A percentile compares a stretch with the other conserved stretches of the same genome.
Conservation (phyloP, 257 asterid species). For the Lantana camara region DNA sequence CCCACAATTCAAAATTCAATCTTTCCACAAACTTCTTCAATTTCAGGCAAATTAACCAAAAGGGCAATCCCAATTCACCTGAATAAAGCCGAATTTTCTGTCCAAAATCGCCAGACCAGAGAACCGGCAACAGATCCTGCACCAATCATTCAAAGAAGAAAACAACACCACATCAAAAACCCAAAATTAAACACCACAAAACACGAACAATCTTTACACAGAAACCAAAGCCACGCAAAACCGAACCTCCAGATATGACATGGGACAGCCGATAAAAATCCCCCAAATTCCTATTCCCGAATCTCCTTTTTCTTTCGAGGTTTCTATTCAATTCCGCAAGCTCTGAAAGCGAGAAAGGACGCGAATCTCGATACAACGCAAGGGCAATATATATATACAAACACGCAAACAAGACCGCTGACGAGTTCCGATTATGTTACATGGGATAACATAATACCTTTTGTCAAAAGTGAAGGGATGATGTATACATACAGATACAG, state of each 20-base stretch:
- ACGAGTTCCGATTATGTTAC: slow-evolving; percentile 25
- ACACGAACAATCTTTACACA: neutral
- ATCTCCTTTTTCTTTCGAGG: slow-evolving; percentile 18
- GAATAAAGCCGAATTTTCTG: slow-evolving; percentile 42
- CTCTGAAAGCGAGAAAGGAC: neutral
- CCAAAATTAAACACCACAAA: slow-evolving; percentile 2
- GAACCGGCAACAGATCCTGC: slow-evolving; percentile 66
- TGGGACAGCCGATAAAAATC: slow-evolving; percentile 29
- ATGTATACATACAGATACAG: neutral
- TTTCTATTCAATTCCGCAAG: slow-evolving; percentile 17
- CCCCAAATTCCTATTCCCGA: neutral
- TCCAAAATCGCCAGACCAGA: slow-evolving; percentile 42
- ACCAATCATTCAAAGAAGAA: slow-evolving; percentile 25
- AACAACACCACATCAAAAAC: slow-evolving; percentile 21
- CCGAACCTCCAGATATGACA: slow-evolving; percentile 74
- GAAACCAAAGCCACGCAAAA: neutral
- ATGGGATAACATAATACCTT: neutral
- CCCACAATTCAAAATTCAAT: slow-evolving; percentile 21
- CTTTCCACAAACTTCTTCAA: neutral
- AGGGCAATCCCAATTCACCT: slow-evolving; percentile 42
- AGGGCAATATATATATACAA: neutral
- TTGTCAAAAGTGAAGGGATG: slow-evolving; percentile 10
- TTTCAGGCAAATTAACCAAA: slow-evolving; percentile 7
- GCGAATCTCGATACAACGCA: slow-evolving; percentile 28
- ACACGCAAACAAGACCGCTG: neutral